Conservation (phyloP, 2,329 filamentous ascomycete species). For the Xylariaceae sp. region DNA sequence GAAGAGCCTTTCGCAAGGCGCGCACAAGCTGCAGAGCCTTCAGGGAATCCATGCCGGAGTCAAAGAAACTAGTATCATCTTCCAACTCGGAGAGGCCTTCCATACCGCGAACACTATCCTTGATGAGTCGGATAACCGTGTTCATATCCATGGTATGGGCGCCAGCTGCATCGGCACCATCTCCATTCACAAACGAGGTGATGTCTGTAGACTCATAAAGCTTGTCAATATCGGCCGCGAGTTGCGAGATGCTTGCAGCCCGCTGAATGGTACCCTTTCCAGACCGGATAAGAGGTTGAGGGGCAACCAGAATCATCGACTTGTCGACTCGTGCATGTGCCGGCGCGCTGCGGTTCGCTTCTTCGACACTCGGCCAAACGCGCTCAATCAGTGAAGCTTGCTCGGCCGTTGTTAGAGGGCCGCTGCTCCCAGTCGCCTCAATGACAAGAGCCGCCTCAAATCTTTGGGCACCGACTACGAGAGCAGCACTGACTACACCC, state of each 20-base stretch:
- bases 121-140: neutral
- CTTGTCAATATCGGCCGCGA: conserved; percentile 20
- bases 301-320: conserved; percentile 21
- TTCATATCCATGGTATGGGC: neutral
- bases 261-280: conserved; percentile 25
- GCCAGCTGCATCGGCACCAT: neutral
- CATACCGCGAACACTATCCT: neutral
- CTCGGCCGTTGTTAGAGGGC: conserved; percentile 13
- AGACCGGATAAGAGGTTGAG: conserved; percentile 19
- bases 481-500: conserved; percentile 13
- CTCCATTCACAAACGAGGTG: neutral
- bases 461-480: conserved; percentile 21
- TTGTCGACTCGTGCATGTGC: conserved; percentile 26
- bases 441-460: conserved; percentile 25
- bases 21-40: conserved; percentile 12
- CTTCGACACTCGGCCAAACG: conserved; percentile 24
- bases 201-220: conserved; percentile 17
- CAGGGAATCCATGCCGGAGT: conserved; percentile 18
- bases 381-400: conserved; percentile 23
- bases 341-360: conserved; percentile 20
- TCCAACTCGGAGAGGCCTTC: neutral
- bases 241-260: conserved; percentile 19
- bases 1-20: conserved; percentile 5
- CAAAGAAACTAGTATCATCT: conserved; percentile 14
- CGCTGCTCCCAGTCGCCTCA: conserved; percentile 12